These are phyloP conservation scores for Yamadazyma philogaea DNA, from an alignment of 805 yeast species.

Conservation along the genomic window DNA sequence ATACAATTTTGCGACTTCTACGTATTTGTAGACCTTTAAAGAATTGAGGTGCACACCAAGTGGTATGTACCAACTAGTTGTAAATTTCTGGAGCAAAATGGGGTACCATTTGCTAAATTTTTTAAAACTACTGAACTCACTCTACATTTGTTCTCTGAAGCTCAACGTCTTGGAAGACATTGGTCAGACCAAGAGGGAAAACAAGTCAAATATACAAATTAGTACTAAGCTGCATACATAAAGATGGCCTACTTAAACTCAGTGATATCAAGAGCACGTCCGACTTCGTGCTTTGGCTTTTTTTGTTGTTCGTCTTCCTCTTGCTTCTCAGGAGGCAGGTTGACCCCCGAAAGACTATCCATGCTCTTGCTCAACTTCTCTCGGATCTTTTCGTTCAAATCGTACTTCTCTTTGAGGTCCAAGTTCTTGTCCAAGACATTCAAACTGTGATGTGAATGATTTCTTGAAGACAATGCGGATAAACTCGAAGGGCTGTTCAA, in stretches of 20 bases:
- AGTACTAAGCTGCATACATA: too few relatives aligned
- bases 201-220: neutral
- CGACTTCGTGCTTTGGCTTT: slow-evolving; percentile 17
- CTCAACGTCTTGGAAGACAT: too few relatives aligned
- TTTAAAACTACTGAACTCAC: too few relatives aligned
- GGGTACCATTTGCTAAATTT: too few relatives aligned
- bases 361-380: slow-evolving; percentile 28
- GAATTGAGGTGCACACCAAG: too few relatives aligned
- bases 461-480: slow-evolving; percentile 26
- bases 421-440: slow-evolving; percentile 7
- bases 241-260: slow-evolving; percentile 4
- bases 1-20: too few relatives aligned
- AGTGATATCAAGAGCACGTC: slow-evolving; percentile 16
- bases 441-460: slow-evolving; percentile 31
- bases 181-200: too few relatives aligned
- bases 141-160: too few relatives aligned
- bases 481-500: slow-evolving; percentile 24
- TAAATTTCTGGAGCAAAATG: too few relatives aligned
- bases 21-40: too few relatives aligned
- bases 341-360: slow-evolving; percentile 10
- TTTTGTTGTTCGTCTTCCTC: neutral
- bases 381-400: slow-evolving; percentile 38
- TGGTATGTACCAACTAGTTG: too few relatives aligned
- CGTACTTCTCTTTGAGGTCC: slow-evolving; percentile 29
- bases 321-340: neutral